Evolutionary conservation across 1,284 basidiomycete species (phyloP), one percentile per base, ranked within the genome.

Genomic region (Ganoderma lucidum): DNA sequence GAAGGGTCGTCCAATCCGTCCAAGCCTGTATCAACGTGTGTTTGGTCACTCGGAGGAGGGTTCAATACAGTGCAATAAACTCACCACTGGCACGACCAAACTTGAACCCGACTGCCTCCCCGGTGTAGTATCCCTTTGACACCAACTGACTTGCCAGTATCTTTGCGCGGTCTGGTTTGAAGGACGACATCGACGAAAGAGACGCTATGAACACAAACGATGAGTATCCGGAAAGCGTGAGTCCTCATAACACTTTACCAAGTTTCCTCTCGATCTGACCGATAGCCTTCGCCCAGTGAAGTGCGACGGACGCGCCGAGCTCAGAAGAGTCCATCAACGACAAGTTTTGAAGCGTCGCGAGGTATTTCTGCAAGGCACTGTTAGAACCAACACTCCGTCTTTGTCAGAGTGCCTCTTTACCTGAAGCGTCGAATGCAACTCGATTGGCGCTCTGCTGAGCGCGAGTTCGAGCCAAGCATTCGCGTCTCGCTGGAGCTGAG

Each of bases 391-490:
- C n/a, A n/a, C 12, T 19, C 6, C 15, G 14, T 10, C 48, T 12
- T 23, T 6, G 4, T n/a, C 17, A 2, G 19, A 17, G 44, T 19
- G 6, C 39, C 37, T 35, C 55, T 80, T 55, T 76, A 93, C 93
- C 88, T 97, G 95, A 62, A 99, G 83, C 2, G 96, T 96, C 0
- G 96, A 93, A 75, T 97, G 95, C 66, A 99, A 83, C 81, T 98
- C 97, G 75, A 97, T 88, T 0, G 97, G 98, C 9, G 97, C 96
- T 28, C 96, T 88, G 12, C 90, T 90, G 63, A 99, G 84, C 3
- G 95, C 95, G 45, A 96, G 82, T 66, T 93, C 90, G 66, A 99
- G 92, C 95, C 97, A 99, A 39, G 80, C 85, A 69, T 89, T 89
- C 8, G 95, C 90, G 73, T 94, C 91, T 15, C 86, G 84, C 73